phyloP scores from a whole-genome alignment of 1,139 yeast genomes.

The Lodderomyces metapsilosis region DNA sequence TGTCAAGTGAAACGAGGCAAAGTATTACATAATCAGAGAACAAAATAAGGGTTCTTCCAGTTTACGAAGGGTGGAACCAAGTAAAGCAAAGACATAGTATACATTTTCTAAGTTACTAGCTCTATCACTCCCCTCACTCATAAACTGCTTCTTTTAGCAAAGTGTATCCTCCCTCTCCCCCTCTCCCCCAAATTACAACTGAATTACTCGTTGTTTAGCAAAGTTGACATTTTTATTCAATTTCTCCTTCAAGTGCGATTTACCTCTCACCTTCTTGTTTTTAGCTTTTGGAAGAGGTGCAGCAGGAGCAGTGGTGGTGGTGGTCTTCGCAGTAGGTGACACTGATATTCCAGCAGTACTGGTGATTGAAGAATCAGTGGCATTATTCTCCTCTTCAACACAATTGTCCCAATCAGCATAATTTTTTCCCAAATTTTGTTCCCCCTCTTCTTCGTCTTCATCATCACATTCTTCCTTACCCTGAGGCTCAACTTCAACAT shows the following conservation, averaged over 20 bases:
- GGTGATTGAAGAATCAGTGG: not conserved
- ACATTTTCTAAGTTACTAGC: too few species aligned
- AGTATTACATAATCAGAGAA: not conserved
- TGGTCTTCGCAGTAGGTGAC: not conserved
- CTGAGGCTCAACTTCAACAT: constrained; percentile 12
- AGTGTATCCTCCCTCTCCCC: too few species aligned
- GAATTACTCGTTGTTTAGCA: not conserved
- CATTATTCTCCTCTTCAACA: not conserved
- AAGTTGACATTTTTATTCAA: not conserved
- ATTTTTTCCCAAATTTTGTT: not conserved
- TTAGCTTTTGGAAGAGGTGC: constrained; percentile 2
- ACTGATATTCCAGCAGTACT: constrained; percentile 1
- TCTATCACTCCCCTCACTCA: too few species aligned
- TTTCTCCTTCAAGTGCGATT: constrained; percentile 7
- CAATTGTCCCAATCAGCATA: constrained; percentile 1
- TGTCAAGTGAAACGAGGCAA: not conserved
- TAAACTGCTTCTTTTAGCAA: too few species aligned
- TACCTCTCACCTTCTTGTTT: constrained; percentile 6
- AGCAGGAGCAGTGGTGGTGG: too few species aligned
- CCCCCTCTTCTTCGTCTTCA: not conserved
- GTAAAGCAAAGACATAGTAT: too few species aligned
- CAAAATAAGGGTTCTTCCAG: not conserved
- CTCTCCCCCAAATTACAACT: not conserved
- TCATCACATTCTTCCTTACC: constrained; percentile 5
- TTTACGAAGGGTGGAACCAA: too few species aligned